These are phyloP conservation scores for Neoboletus brunneissimus DNA, from an alignment of 768 basidiomycete species.

Conservation along the genomic window DNA sequence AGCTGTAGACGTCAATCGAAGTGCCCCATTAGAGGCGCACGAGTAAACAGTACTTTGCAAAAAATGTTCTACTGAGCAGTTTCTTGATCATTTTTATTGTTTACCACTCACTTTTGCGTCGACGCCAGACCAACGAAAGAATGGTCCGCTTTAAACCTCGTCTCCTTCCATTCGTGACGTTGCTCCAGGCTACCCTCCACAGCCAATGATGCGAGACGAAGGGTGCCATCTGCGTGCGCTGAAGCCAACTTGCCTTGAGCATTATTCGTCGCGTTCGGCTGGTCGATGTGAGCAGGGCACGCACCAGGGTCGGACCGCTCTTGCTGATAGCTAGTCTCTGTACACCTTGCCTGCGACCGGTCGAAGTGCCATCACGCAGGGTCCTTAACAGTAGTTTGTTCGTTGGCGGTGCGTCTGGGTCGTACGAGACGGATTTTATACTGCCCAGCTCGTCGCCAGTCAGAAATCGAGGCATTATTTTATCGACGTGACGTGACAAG, in stretches of 20 bases:
- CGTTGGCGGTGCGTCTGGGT: constrained; percentile 29
- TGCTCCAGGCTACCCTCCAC: constrained; percentile 41
- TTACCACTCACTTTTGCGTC: constrained; percentile 44
- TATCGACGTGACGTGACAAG: constrained; percentile 25
- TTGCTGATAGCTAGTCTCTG: constrained; percentile 38
- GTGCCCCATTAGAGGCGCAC: constrained; percentile 74
- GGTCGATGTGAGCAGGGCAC: constrained; percentile 17
- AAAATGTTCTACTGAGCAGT: not conserved
- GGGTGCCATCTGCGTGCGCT: constrained; percentile 59
- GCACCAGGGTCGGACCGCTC: constrained; percentile 39
- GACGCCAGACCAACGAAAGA: constrained; percentile 61
- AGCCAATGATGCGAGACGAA: constrained; percentile 42
- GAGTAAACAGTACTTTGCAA: constrained; percentile 47
- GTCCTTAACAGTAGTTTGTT: constrained; percentile 36
- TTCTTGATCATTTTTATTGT: not conserved
- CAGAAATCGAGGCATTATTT: constrained; percentile 62
- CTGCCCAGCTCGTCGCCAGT: constrained; percentile 78
- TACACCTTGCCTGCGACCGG: constrained; percentile 36
- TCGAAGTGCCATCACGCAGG: constrained; percentile 31
- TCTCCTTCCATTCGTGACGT: constrained; percentile 60
- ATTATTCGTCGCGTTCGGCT: constrained; percentile 20
- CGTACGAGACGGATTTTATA: constrained; percentile 59
- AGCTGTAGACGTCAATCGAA: constrained; percentile 46
- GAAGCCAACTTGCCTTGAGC: constrained; percentile 61
- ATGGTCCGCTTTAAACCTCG: constrained; percentile 49